Evolutionary conservation across 1,284 basidiomycete genomes (phyloP).

Genomic region (Waitea zeae): DNA sequence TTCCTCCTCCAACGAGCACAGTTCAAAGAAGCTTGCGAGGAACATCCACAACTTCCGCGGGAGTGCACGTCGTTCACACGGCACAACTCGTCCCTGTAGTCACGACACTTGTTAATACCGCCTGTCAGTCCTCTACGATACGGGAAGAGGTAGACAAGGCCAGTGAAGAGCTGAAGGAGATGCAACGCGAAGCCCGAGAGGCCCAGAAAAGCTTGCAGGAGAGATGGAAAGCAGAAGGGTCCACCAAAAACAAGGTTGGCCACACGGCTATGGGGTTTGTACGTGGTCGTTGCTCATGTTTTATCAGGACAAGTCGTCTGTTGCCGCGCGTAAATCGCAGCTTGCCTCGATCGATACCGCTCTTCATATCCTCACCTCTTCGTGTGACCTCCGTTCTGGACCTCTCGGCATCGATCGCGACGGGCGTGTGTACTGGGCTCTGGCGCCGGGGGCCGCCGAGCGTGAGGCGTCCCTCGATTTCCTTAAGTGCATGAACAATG

Average conservation of each 20-base stretch:
- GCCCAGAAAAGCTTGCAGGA: conserved; percentile 25
- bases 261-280: no score
- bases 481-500: conserved; percentile 13
- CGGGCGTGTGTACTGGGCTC: conserved; percentile 33
- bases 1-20: conserved; percentile 25
- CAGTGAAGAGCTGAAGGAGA: conserved; percentile 31
- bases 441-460: conserved; percentile 29
- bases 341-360: no score
- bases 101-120: conserved; percentile 32
- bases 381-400: no score
- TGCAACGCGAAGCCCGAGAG: conserved; percentile 29
- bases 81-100: conserved; percentile 52
- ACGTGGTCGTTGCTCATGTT: no score
- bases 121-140: conserved; percentile 25
- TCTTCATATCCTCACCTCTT: no score
- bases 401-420: conserved; percentile 33
- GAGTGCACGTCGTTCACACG: conserved; percentile 23
- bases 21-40: conserved; percentile 17
- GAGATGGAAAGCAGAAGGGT: conserved; percentile 24
- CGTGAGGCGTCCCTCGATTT: conserved; percentile 25
- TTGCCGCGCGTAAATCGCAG: no score
- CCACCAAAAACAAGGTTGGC: no score
- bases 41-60: conserved; percentile 5
- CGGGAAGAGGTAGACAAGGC: conserved; percentile 41
- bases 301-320: no score